These are phyloP conservation scores for Xylaria acuta DNA, from an alignment of 495 filamentous ascomycete genomes.

Conservation along the genomic window DNA sequence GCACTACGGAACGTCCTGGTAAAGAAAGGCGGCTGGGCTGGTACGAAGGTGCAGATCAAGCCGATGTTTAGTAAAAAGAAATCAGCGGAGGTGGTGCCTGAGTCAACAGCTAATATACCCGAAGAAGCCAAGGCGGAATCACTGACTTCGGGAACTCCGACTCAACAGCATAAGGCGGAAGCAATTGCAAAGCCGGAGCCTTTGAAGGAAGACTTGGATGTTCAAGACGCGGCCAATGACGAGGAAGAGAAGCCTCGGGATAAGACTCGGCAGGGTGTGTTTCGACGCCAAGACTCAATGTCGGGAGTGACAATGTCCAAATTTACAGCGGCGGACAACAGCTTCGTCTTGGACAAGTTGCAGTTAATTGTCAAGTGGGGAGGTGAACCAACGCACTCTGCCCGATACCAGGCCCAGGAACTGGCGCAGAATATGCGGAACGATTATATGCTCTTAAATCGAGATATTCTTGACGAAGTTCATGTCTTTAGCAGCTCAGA, in stretches of 20 bases:
- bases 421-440: slow-evolving; percentile 94
- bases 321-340: slow-evolving; percentile 87
- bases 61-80: slow-evolving; percentile 93
- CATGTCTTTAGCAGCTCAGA: slow-evolving; percentile 94
- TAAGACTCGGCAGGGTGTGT: slow-evolving; percentile 20
- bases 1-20: slow-evolving; percentile 82
- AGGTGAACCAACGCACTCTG: slow-evolving; percentile 96
- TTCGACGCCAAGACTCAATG: slow-evolving; percentile 75
- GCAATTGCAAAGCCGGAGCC: slow-evolving; percentile 22
- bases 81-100: slow-evolving; percentile 51
- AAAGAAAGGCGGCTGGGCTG: slow-evolving; percentile 90
- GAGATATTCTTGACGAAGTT: slow-evolving; percentile 87
- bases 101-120: slow-evolving; percentile 32
- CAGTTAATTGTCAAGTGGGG: slow-evolving; percentile 99
- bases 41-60: slow-evolving; percentile 99
- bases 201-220: slow-evolving; percentile 29
- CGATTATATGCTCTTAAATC: slow-evolving; percentile 92
- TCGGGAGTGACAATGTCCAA: slow-evolving; percentile 86
- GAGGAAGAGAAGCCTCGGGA: slow-evolving; percentile 11
- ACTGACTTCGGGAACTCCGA: slow-evolving; percentile 67
- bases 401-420: slow-evolving; percentile 93
- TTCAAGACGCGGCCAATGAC: slow-evolving; percentile 26
- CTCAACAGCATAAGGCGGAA: slow-evolving; percentile 63
- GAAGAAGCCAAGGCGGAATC: slow-evolving; percentile 36
- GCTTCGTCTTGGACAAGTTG: slow-evolving; percentile 89